Conservation (phyloP, 2,329 filamentous ascomycete genomes). For the Neofusicoccum umdonicola region DNA sequence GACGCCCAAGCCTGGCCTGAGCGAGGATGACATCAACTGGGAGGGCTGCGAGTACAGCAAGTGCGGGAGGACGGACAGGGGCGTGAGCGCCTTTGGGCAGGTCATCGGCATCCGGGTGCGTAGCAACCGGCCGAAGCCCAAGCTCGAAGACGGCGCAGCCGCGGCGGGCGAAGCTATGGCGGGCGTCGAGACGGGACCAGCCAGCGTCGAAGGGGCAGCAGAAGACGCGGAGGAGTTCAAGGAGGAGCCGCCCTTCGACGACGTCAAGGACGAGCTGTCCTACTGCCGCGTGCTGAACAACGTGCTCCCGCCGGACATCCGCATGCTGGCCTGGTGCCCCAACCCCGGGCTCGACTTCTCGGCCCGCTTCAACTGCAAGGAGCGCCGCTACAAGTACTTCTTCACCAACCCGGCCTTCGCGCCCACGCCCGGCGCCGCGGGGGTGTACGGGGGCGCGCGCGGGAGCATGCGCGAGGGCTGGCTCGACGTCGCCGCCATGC, state of each 20-base stretch:
- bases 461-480: slow-evolving; percentile 56
- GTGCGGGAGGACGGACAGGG: slow-evolving; percentile 87
- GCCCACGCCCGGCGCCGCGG: slow-evolving; percentile 59
- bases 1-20: slow-evolving; percentile 29
- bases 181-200: neutral
- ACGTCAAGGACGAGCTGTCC: slow-evolving; percentile 74
- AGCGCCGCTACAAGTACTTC: slow-evolving; percentile 92
- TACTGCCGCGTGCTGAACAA: slow-evolving; percentile 84
- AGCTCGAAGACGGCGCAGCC: slow-evolving; percentile 17
- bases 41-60: slow-evolving; percentile 88
- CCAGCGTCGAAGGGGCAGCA: neutral
- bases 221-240: neutral
- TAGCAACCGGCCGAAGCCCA: slow-evolving; percentile 66
- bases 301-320: slow-evolving; percentile 84
- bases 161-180: slow-evolving; percentile 16
- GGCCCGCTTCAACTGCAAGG: slow-evolving; percentile 87
- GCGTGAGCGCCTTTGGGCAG: slow-evolving; percentile 95
- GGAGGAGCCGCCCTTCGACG: slow-evolving; percentile 53
- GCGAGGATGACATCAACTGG: slow-evolving; percentile 62
- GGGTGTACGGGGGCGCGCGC: slow-evolving; percentile 40
- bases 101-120: slow-evolving; percentile 81
- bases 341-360: slow-evolving; percentile 76
- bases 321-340: slow-evolving; percentile 90
- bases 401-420: slow-evolving; percentile 91
- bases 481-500: slow-evolving; percentile 87